Conservation (phyloP, 345 rosid species). For the Eucalyptus globulus region DNA sequence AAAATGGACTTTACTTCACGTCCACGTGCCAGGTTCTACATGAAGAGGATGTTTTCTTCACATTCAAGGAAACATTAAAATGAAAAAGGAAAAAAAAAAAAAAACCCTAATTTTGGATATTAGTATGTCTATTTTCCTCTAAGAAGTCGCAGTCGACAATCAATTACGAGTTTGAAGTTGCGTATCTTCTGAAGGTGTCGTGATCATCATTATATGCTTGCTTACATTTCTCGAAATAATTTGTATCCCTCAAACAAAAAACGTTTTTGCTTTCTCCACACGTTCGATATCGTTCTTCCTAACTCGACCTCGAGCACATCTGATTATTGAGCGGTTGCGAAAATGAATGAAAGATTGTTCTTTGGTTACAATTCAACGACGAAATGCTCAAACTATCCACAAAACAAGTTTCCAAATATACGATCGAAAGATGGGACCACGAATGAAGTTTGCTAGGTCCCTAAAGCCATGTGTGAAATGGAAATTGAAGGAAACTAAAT, state of each 20-base stretch:
- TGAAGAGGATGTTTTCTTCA: not conserved
- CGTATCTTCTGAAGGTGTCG: not conserved
- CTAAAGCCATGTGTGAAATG: not conserved
- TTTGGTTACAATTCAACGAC: not conserved
- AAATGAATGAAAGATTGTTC: not conserved
- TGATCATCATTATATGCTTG: not conserved
- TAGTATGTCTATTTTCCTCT: not conserved
- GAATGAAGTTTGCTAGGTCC: not conserved
- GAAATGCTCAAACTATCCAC: not conserved
- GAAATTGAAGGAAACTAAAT: not conserved
- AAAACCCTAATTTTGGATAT: not conserved
- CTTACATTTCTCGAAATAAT: not conserved
- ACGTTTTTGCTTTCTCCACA: not conserved
- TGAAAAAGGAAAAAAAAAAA: not conserved
- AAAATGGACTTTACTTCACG: not conserved
- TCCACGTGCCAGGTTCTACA: not conserved
- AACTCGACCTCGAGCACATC: not conserved
- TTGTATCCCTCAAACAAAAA: not conserved
- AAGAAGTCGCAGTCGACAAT: not conserved
- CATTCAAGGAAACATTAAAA: not conserved
- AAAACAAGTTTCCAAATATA: not conserved
- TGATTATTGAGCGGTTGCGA: not conserved
- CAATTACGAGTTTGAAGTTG: not conserved
- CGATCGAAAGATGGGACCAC: not conserved
- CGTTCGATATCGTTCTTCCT: not conserved